These are phyloP conservation scores for Penicillium diatomitis DNA, from an alignment of 495 filamentous ascomycete genomes.

Conservation along the genomic window DNA sequence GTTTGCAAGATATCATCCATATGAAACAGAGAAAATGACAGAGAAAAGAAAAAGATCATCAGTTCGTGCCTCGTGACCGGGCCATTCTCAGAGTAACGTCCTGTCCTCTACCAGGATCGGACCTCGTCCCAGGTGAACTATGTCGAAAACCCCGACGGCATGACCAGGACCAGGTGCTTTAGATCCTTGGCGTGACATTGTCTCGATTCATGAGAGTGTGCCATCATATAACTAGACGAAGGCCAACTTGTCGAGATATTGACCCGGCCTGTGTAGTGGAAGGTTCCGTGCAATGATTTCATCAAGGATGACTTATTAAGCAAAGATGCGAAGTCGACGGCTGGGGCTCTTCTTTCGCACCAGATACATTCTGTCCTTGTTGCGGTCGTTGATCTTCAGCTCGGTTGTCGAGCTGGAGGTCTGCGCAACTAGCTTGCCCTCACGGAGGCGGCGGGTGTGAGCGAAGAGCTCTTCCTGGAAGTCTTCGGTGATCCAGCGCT, in stretches of 20 bases:
- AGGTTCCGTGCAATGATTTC: background rate
- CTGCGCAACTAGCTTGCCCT: constrained; percentile 37
- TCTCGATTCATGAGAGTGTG: too few relatives aligned
- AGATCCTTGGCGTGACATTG: too few relatives aligned
- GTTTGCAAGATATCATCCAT: too few relatives aligned
- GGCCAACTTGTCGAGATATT: background rate
- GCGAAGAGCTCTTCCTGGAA: constrained; percentile 65
- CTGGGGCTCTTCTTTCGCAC: constrained; percentile 54
- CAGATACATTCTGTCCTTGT: constrained; percentile 46
- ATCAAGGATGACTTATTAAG: constrained; percentile 8
- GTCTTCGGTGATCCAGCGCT: constrained; percentile 62
- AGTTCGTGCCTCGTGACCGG: constrained; percentile 21
- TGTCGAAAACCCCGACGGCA: too few relatives aligned
- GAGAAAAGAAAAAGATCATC: constrained; percentile 13
- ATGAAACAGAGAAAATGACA: too few relatives aligned
- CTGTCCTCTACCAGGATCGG: background rate
- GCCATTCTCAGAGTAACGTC: constrained; percentile 7
- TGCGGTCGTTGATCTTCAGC: constrained; percentile 41
- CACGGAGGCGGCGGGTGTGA: constrained; percentile 57
- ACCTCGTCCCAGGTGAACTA: too few relatives aligned
- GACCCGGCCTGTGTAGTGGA: background rate
- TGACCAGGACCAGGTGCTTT: too few relatives aligned
- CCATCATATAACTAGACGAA: too few relatives aligned
- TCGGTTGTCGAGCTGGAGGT: constrained; percentile 38
- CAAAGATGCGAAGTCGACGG: constrained; percentile 25